Conservation (phyloP, 129 eudicot species). For the Lactuca saligna region DNA sequence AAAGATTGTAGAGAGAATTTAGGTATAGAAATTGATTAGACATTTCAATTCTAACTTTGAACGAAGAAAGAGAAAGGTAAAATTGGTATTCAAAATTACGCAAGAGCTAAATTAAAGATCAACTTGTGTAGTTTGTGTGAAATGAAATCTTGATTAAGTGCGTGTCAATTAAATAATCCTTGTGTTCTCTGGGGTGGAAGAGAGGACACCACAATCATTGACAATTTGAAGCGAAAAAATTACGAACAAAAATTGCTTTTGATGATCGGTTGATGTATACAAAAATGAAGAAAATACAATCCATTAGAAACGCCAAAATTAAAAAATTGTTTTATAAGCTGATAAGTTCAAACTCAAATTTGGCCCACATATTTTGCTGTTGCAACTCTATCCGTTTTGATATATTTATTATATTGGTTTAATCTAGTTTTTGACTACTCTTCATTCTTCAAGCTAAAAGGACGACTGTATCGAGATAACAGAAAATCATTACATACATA, state of each 20-base stretch:
- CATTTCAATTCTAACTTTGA: slow-evolving; percentile 3
- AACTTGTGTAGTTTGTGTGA: slow-evolving; percentile 11
- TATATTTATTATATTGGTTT: background rate
- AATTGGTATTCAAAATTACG: background rate
- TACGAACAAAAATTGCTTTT: background rate
- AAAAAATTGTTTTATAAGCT: background rate
- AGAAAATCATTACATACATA: background rate
- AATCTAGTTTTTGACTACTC: slow-evolving; percentile 11
- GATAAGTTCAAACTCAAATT: slow-evolving; percentile 13
- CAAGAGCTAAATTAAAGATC: slow-evolving; percentile 1
- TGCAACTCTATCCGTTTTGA: background rate
- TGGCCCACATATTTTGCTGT: slow-evolving; percentile 14
- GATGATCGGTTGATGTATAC: background rate
- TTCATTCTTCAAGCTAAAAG: slow-evolving; percentile 14
- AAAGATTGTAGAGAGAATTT: background rate
- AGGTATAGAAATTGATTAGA: slow-evolving; percentile 10
- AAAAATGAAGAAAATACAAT: background rate
- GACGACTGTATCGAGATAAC: slow-evolving; percentile 10
- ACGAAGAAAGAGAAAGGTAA: background rate
- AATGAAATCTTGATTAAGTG: slow-evolving; percentile 10
- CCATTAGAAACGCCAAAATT: background rate
- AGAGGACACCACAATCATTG: slow-evolving; percentile 1
- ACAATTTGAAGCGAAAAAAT: background rate
- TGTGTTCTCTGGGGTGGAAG: background rate
- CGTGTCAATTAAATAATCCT: background rate